Base-by-base conservation (phyloP, 1,139 yeast genomes). In the Dujonia santamariae region DNA sequence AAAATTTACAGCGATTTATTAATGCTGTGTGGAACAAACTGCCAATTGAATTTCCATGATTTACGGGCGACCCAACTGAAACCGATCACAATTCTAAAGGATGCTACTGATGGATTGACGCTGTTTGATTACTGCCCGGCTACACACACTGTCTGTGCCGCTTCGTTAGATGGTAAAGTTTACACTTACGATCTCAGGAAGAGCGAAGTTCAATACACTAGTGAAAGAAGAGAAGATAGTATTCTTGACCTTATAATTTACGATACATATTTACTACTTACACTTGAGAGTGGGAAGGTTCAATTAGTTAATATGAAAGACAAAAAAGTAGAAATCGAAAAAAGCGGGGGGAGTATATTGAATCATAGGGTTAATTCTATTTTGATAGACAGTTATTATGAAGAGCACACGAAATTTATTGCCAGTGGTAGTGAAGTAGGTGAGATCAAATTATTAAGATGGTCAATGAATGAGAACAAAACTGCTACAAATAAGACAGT, bases 71-170 rank as follows among this genome's bases (percentile, higher is more conserved):
- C 29, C 5, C 12, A 12, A 11, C 13, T 9, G 3, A 31, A 26
- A 3, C 54, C 59, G 4, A 42, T 47, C 12, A 47, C 44, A 38
- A 29, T 42, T 9, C 23, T 44, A 5, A 48, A 50, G 30, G 37
- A 56, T 18, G 56, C 65, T 9, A 43, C 44, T n/a, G 69, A 63
- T 37, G 58, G 53, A 37, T 44, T 63, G 37, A 59, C 54, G 34
- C 43, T 56, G 14, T 31, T 62, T 15, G 52, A 50, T 13, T 48
- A 37, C 30, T 31, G 26, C 16, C 32, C 39, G n/a, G 33, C 34
- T 17, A 35, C 30, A 4, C 26, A 42, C 11, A 24, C 39, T 23
- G 30, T 56, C 1, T 40, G 42, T 18, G 47, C 52, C 4, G 59
- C 56, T 12, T 57, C 65, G 24, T 55, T 63, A 25, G 59, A 61